phyloP scores from a whole-genome alignment of 2,329 filamentous ascomycete genomes.

The Cercospora zeae-maydis region DNA sequence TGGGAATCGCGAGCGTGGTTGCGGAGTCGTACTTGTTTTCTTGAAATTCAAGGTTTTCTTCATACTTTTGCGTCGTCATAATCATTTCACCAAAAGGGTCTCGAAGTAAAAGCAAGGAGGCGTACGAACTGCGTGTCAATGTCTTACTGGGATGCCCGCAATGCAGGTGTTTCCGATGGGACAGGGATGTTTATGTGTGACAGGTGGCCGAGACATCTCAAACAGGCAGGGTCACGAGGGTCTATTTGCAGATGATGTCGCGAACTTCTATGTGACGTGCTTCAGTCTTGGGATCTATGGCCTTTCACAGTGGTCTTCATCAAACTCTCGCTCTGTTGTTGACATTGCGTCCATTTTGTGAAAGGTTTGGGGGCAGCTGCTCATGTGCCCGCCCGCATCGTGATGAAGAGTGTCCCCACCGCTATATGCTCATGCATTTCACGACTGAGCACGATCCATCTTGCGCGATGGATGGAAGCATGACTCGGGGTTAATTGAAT shows the following conservation, averaged over 20 bases:
- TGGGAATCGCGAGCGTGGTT: not conserved
- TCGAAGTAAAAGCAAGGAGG: not conserved
- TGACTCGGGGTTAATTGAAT: conserved; percentile 49
- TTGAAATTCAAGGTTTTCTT: not conserved
- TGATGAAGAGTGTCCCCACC: not conserved
- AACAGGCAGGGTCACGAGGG: not conserved
- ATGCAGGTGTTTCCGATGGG: not conserved
- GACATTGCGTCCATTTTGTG: not conserved
- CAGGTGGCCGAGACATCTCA: not conserved
- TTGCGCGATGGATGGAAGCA: not conserved
- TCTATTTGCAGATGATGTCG: not conserved
- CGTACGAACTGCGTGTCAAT: not conserved
- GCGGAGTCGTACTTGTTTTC: not conserved
- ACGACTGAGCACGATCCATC: not conserved
- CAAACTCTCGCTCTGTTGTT: not conserved
- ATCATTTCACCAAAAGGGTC: not conserved
- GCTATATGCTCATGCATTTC: not conserved
- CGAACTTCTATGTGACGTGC: not conserved
- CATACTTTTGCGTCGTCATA: not conserved
- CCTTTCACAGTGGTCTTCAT: not conserved
- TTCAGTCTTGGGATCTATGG: not conserved
- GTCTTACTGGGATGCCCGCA: not conserved
- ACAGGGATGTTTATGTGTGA: conserved; percentile 1
- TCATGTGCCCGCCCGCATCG: not conserved
- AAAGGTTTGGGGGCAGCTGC: not conserved